phyloP scores from a whole-genome alignment of 192 early-diverging fungal species.

The Umbelopsis vinacea region DNA sequence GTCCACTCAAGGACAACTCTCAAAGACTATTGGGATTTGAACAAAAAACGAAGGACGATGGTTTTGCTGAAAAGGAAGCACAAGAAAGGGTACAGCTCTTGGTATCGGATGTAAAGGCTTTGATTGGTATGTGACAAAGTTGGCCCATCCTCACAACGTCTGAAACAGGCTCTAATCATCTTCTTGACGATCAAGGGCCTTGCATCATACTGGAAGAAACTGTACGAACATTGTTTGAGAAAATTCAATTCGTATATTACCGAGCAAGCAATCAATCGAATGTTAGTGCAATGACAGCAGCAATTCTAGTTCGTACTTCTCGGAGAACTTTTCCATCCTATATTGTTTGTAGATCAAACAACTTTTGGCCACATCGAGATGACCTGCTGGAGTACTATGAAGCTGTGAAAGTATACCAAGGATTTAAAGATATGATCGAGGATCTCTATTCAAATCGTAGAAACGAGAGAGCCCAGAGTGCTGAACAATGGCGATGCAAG shows the following conservation, averaged over 20 bases:
- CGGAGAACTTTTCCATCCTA: slow-evolving; percentile 46
- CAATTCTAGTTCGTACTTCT: slow-evolving; percentile 48
- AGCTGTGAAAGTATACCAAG: slow-evolving; percentile 41
- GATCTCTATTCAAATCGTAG: slow-evolving; percentile 31
- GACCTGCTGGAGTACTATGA: slow-evolving; percentile 48
- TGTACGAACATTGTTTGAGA: slow-evolving; percentile 39
- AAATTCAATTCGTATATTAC: slow-evolving; percentile 50
- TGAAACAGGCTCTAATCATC: background rate
- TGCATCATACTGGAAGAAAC: slow-evolving; percentile 44
- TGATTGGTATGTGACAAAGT: background rate
- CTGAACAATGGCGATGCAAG: slow-evolving; percentile 1
- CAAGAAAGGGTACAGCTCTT: background rate
- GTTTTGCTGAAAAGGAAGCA: background rate
- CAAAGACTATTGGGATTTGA: background rate
- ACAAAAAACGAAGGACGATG: background rate
- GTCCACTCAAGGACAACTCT: background rate
- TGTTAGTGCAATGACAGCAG: slow-evolving; percentile 33
- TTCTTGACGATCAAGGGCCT: slow-evolving; percentile 27
- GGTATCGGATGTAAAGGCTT: background rate
- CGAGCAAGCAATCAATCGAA: slow-evolving; percentile 29
- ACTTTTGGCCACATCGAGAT: slow-evolving; percentile 37
- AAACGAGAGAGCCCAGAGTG: background rate
- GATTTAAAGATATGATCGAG: slow-evolving; percentile 33
- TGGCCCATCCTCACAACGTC: background rate
- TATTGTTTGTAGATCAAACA: slow-evolving; percentile 37